A percentile compares a stretch with the other conserved stretches of the same genome.
These are phyloP conservation scores for Selaginella moellendorffii DNA, from an alignment of 75 land plant genomes.

Conservation along the genomic window DNA sequence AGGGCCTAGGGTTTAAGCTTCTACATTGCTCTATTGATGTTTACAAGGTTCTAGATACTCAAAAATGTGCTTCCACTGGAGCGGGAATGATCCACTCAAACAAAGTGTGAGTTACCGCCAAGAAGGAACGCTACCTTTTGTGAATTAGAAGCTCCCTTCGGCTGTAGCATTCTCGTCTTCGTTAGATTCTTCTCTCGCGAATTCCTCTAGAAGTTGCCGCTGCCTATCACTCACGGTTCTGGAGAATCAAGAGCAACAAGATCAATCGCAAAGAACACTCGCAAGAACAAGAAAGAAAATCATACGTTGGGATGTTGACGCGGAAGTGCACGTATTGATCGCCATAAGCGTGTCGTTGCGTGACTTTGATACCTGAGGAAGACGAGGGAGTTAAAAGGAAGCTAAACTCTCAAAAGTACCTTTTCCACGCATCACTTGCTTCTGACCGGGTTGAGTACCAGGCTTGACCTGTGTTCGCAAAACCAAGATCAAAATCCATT, in stretches of 20 bases:
- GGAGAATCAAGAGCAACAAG: constrained; percentile 9
- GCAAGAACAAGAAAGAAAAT: neutral
- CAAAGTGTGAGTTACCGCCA: too few relatives aligned
- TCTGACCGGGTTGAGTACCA: constrained; percentile 94
- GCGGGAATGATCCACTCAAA: too few relatives aligned
- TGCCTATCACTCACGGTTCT: constrained; percentile 64
- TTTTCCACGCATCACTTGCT: constrained; percentile 75
- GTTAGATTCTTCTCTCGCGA: constrained; percentile 61
- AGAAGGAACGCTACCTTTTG: too few relatives aligned
- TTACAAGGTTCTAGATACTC: too few relatives aligned
- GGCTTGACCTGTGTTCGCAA: constrained; percentile 44
- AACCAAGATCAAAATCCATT: neutral
- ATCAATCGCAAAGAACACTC: neutral
- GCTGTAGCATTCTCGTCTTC: constrained; percentile 44
- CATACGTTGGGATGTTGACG: constrained; percentile 27
- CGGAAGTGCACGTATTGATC: constrained; percentile 79
- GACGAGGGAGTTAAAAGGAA: constrained; percentile 9
- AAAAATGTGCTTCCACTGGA: too few relatives aligned
- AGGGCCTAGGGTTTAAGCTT: too few relatives aligned
- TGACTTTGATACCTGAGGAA: too few relatives aligned
- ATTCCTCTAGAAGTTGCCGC: constrained; percentile 59
- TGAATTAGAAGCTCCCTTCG: too few relatives aligned
- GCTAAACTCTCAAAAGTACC: constrained; percentile 24
- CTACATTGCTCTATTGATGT: too few relatives aligned
- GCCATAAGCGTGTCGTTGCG: too few relatives aligned